These are phyloP conservation scores for Exidia glandulosa DNA, from an alignment of 768 basidiomycete genomes.

Conservation along the genomic window DNA sequence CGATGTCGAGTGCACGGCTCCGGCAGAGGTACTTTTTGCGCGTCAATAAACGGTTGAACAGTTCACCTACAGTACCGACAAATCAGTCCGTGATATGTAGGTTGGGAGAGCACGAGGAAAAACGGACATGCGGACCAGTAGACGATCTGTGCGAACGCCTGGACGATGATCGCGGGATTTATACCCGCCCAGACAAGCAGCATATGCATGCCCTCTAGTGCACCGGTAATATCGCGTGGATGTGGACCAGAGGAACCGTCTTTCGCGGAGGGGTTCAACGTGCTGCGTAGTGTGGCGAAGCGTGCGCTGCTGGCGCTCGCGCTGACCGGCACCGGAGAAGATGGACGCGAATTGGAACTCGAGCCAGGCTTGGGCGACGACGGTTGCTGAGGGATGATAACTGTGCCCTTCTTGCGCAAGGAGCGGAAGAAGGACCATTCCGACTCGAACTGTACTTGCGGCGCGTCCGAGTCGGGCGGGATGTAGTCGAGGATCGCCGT, in stretches of 20 bases:
- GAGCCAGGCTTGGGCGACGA: constrained; percentile 38
- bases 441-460: constrained; percentile 83
- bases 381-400: constrained; percentile 36
- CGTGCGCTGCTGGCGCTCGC: constrained; percentile 34
- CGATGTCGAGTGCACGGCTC: constrained; percentile 79
- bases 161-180: constrained; percentile 78
- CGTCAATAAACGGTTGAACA: constrained; percentile 77
- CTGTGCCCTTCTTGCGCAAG: constrained; percentile 47
- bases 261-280: constrained; percentile 39
- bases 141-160: constrained; percentile 95
- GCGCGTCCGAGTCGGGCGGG: constrained; percentile 65
- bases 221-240: constrained; percentile 52
- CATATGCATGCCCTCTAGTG: constrained; percentile 78
- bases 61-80: constrained; percentile 67
- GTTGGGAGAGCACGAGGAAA: constrained; percentile 13
- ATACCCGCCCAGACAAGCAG: constrained; percentile 78
- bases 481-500: constrained; percentile 72
- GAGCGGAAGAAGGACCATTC: constrained; percentile 90
- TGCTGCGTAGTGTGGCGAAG: constrained; percentile 35
- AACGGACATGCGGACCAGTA: constrained; percentile 91
- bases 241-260: constrained; percentile 29
- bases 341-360: constrained; percentile 10
- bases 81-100: constrained; percentile 1
- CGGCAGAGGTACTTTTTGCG: constrained; percentile 93
- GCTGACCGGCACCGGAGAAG: constrained; percentile 33